Base-by-base conservation (phyloP, 176 grass and related monocot species). In the Carex parvula region DNA sequence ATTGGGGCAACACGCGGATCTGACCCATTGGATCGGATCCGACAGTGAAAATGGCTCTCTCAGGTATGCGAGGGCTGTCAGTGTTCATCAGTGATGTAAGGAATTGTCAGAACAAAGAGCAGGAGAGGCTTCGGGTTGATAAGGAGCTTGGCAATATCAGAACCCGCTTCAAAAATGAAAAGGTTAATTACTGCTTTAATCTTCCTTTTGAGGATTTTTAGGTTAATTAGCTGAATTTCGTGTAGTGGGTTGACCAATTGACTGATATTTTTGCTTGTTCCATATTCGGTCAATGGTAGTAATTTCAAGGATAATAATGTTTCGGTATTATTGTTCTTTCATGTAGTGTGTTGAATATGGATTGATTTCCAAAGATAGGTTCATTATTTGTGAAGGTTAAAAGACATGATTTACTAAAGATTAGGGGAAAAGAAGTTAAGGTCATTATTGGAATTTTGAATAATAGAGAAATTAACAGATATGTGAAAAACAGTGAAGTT, bases 81-180 rank as follows among this genome's bases (percentile, higher is more conserved):
- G 96, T 99, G 67, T 98, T 99, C 88, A 99, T 99, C 96, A 99
- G 96, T 86, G 96, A 99, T 82, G 26, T 99, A 46, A 90, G 96
- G 75, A 99, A 92, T 92, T 99, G 96, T 90, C 96, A 99, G 86
- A 99, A 99, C 91, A 99, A 99, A 88, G 96, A 99, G 93, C 96
- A 99, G 96, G 96, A 99, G 87, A 88, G 93, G 83, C 86, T 99
- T 60, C 86, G 96, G 70, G 96, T 99, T 63, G 96, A 99, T 90
- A 99, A 99, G 93, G 96, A 99, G 93, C 96, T 99, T 71, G 96
- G 96, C 48, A 94, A 99, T 79, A 95, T 99, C 77, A 84, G 96
- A 64, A 95, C 91, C 22, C 87, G 91, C 18, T 99, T 99, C 92
- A 99, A 99, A 81, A 92, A 99, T 66, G 93, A 99, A 67, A 95